Evolutionary conservation across 306 rosid species (phyloP).

Genomic region (Canavalia gladiata): DNA sequence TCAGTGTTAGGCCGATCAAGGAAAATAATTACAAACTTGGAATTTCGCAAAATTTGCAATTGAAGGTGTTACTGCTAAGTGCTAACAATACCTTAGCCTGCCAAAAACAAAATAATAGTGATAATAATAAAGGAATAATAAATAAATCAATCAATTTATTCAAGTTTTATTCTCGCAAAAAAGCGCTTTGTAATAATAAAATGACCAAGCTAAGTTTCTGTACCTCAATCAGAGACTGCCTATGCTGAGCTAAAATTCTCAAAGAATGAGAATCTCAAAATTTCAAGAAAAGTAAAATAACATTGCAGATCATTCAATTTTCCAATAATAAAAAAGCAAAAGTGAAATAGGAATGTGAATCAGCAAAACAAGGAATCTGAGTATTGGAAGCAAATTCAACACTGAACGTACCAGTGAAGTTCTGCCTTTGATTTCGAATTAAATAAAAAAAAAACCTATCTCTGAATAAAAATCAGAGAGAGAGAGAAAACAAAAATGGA

Average conservation of each 20-base stretch:
- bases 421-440: slow-evolving; percentile 56
- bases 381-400: slow-evolving; percentile 10
- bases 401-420: slow-evolving; percentile 64
- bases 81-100: slow-evolving; percentile 53
- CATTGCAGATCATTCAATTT: slow-evolving; percentile 36
- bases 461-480: slow-evolving; percentile 51
- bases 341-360: slow-evolving; percentile 14
- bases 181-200: background rate
- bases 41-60: slow-evolving; percentile 40
- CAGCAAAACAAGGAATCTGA: slow-evolving; percentile 42
- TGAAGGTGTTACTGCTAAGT: slow-evolving; percentile 10
- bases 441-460: slow-evolving; percentile 74
- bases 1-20: slow-evolving; percentile 44
- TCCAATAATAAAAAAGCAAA: background rate
- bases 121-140: slow-evolving; percentile 20
- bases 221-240: slow-evolving; percentile 24
- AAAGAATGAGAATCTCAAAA: slow-evolving; percentile 18
- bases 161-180: background rate
- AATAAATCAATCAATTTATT: slow-evolving; percentile 33
- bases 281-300: slow-evolving; percentile 13
- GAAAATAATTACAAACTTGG: slow-evolving; percentile 23
- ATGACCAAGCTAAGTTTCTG: background rate
- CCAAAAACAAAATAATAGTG: slow-evolving; percentile 27
- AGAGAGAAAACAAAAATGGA: slow-evolving; percentile 48
- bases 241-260: slow-evolving; percentile 21